Evolutionary conservation across 257 asterid genomes (phyloP).

Genomic region (Salvia splendens): DNA sequence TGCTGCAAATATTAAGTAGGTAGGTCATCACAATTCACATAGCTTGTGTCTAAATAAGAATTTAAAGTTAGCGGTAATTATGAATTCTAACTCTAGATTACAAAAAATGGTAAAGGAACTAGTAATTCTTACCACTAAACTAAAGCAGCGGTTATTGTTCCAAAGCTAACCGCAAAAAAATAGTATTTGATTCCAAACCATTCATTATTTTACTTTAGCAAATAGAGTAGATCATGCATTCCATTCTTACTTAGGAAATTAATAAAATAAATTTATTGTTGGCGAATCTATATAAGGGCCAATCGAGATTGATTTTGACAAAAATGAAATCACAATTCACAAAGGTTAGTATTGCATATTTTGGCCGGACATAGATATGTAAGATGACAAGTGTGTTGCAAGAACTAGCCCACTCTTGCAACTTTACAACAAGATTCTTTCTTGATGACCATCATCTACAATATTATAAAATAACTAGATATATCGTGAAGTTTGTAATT

Average conservation of each 20-base stretch:
- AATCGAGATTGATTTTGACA: slow-evolving; percentile 19
- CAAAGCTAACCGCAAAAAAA: background rate
- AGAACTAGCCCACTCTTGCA: slow-evolving; percentile 13
- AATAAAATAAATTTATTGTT: background rate
- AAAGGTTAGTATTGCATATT: slow-evolving; percentile 17
- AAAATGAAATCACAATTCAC: background rate
- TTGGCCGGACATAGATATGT: slow-evolving; percentile 23
- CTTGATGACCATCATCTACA: slow-evolving; percentile 24
- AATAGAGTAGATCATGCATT: background rate
- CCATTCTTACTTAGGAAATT: background rate
- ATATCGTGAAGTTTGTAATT: background rate
- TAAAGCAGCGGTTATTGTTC: slow-evolving; percentile 29
- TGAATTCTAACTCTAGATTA: background rate
- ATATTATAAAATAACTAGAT: no score
- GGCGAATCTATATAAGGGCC: slow-evolving; percentile 30
- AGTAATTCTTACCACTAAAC: slow-evolving; percentile 23
- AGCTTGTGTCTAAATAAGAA: no score
- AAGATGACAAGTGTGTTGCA: slow-evolving; percentile 27
- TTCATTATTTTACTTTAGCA: background rate
- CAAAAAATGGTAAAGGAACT: background rate
- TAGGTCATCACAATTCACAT: background rate
- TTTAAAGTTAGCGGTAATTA: background rate
- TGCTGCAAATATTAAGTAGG: background rate
- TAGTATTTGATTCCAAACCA: background rate
- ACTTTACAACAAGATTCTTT: slow-evolving; percentile 29